phyloP scores from a whole-genome alignment of 176 grass and related monocot genomes.

The Cenchrus purpureus region DNA sequence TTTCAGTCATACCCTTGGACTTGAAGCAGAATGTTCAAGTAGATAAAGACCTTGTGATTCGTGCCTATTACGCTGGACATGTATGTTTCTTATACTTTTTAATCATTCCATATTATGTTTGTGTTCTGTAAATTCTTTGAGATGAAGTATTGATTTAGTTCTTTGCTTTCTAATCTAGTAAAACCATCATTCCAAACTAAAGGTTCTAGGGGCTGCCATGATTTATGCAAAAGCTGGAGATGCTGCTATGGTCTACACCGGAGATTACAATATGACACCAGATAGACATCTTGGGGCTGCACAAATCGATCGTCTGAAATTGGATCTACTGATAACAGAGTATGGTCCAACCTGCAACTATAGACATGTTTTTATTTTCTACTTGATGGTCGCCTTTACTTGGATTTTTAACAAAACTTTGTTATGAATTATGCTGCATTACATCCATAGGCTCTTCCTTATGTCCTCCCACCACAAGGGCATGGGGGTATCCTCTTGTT shows the following conservation, averaged over 20 bases:
- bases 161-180: constrained; percentile 31
- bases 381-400: background rate
- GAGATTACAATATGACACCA: constrained; percentile 99
- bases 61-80: constrained; percentile 98
- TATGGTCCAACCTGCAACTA: constrained; percentile 39
- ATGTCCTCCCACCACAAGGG: background rate
- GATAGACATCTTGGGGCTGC: constrained; percentile 98
- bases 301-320: constrained; percentile 82
- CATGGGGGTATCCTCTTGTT: constrained; percentile 9
- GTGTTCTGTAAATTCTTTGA: constrained; percentile 9
- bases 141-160: constrained; percentile 23
- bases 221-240: constrained; percentile 88
- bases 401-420: constrained; percentile 3
- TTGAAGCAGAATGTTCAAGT: constrained; percentile 95
- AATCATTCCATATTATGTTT: background rate
- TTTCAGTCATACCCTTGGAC: constrained; percentile 84
- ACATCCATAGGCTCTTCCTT: constrained; percentile 14
- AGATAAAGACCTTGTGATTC: constrained; percentile 83
- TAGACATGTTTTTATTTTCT: constrained; percentile 19
- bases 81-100: constrained; percentile 50
- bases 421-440: constrained; percentile 1
- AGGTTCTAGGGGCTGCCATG: constrained; percentile 98
- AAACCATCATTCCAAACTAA: constrained; percentile 31
- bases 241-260: constrained; percentile 81
- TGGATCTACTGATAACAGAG: constrained; percentile 96